Evolutionary conservation across 1,284 basidiomycete genomes (phyloP).

Genomic region (Exobasidium rhododendri): DNA sequence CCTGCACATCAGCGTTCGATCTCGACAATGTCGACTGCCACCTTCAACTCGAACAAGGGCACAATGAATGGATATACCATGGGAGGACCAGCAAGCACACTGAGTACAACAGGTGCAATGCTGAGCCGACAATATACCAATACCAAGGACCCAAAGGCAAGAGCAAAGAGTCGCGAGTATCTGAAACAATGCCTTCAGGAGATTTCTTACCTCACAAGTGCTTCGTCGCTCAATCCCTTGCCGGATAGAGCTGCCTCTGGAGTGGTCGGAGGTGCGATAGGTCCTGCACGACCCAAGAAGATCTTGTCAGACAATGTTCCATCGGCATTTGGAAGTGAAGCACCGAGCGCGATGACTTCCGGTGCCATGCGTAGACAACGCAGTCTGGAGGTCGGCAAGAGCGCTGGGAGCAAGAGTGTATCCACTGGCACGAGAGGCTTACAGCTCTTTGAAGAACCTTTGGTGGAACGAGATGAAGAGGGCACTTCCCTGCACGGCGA

Average conservation of each 20-base stretch:
- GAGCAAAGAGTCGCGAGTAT: conserved; percentile 91
- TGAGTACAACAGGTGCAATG: not conserved
- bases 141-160: conserved; percentile 85
- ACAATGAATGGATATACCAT: conserved; percentile 20
- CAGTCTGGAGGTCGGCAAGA: not conserved
- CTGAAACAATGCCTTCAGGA: conserved; percentile 98
- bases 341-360: conserved; percentile 16
- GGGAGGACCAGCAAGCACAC: not conserved
- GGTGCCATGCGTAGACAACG: not conserved
- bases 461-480: conserved; percentile 4
- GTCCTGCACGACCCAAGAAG: conserved; percentile 30
- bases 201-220: conserved; percentile 93
- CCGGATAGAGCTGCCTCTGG: conserved; percentile 28
- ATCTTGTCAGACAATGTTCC: conserved; percentile 37
- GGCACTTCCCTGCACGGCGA: not conserved
- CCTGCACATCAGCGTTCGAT: conserved; percentile 9
- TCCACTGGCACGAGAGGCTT: not conserved
- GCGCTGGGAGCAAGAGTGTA: not conserved
- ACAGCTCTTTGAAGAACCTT: not conserved
- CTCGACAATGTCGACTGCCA: conserved; percentile 14
- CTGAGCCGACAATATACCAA: conserved; percentile 9
- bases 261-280: conserved; percentile 17
- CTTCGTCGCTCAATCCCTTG: conserved; percentile 93
- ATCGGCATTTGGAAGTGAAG: conserved; percentile 17
- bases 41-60: conserved; percentile 13